phyloP scores from a whole-genome alignment of 805 yeast species.

The Yarrowia phangngaensis region DNA sequence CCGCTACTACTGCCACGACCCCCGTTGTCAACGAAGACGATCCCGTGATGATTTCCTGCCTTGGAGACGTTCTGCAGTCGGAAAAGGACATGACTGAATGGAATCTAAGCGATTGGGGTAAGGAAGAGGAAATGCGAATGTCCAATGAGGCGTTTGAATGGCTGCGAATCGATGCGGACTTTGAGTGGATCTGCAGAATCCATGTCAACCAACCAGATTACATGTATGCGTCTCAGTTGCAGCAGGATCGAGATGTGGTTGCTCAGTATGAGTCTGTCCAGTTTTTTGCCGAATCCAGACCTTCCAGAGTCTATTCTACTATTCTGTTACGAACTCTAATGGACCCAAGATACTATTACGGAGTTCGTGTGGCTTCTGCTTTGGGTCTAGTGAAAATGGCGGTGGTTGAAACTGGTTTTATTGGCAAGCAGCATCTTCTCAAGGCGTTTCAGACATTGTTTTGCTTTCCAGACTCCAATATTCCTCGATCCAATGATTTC shows the following conservation, averaged over 20 bases:
- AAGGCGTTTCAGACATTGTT: slow-evolving; percentile 63
- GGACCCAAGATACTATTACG: slow-evolving; percentile 83
- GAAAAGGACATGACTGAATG: slow-evolving; percentile 62
- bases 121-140: slow-evolving; percentile 63
- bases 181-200: slow-evolving; percentile 88
- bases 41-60: slow-evolving; percentile 48
- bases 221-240: slow-evolving; percentile 90
- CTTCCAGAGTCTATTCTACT: slow-evolving; percentile 65
- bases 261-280: slow-evolving; percentile 85
- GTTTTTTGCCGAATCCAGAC: slow-evolving; percentile 63
- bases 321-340: slow-evolving; percentile 72
- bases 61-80: slow-evolving; percentile 73
- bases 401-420: slow-evolving; percentile 53
- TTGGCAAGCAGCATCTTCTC: slow-evolving; percentile 70
- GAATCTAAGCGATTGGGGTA: slow-evolving; percentile 67
- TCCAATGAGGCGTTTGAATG: slow-evolving; percentile 91
- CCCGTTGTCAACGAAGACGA: slow-evolving; percentile 38
- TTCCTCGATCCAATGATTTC: slow-evolving; percentile 81
- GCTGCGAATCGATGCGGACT: slow-evolving; percentile 96
- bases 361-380: slow-evolving; percentile 85
- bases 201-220: slow-evolving; percentile 86
- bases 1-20: slow-evolving; percentile 25
- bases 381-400: slow-evolving; percentile 68
- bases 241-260: slow-evolving; percentile 92
- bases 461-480: slow-evolving; percentile 63